Conservation (phyloP, 164 flowering plant species). For the Santalum album region DNA sequence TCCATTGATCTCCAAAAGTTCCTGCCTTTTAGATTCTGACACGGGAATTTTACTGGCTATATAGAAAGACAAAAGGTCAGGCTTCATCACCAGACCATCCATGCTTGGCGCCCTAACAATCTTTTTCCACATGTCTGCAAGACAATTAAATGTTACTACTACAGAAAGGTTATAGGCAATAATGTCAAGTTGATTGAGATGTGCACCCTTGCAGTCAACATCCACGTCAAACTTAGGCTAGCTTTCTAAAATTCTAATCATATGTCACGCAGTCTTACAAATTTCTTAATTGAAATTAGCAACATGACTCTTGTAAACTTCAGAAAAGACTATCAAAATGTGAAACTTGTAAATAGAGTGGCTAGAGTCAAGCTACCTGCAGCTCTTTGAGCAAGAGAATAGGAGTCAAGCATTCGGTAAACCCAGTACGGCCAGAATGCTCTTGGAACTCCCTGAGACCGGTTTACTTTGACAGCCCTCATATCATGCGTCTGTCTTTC, state of each 20-base stretch:
- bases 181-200: neutral
- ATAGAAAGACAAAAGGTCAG: slow-evolving; percentile 71
- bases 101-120: slow-evolving; percentile 62
- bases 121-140: slow-evolving; percentile 87
- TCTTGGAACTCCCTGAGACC: slow-evolving; percentile 34
- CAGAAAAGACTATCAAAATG: no score
- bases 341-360: no score
- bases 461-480: slow-evolving; percentile 16
- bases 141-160: slow-evolving; percentile 5
- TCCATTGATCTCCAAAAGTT: slow-evolving; percentile 85
- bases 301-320: no score
- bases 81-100: slow-evolving; percentile 62
- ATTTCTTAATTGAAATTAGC: no score
- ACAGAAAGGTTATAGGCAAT: neutral
- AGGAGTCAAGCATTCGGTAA: slow-evolving; percentile 83
- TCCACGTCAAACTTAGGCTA: no score
- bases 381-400: slow-evolving; percentile 65
- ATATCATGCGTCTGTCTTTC: slow-evolving; percentile 15
- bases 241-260: no score
- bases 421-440: slow-evolving; percentile 93
- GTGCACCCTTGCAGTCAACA: neutral
- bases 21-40: slow-evolving; percentile 77
- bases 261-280: no score
- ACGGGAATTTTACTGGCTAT: slow-evolving; percentile 88
- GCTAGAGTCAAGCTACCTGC: slow-evolving; percentile 45